phyloP scores from a whole-genome alignment of 164 flowering plant genomes.

The Platanus orientalis region DNA sequence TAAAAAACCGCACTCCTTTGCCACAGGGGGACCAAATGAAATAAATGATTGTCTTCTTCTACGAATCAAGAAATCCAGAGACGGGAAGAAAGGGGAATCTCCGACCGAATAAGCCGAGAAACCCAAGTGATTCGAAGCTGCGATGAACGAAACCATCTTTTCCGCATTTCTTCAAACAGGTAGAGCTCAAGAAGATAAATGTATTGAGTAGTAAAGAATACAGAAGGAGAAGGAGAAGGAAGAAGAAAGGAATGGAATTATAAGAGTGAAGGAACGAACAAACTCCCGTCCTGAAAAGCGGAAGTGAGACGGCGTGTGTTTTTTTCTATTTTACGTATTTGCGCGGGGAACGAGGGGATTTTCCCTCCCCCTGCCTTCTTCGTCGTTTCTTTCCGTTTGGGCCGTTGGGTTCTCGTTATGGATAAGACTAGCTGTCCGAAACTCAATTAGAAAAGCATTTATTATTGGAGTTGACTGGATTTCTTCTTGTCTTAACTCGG shows the following conservation, averaged over 20 bases:
- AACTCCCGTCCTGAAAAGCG: background rate
- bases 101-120: background rate
- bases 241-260: background rate
- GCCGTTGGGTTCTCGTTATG: too few species aligned
- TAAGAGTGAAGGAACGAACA: constrained; percentile 7
- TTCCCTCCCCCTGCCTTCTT: too few species aligned
- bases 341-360: too few species aligned
- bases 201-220: too few species aligned
- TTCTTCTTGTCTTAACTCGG: too few species aligned
- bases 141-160: constrained; percentile 10
- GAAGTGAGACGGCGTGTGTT: too few species aligned
- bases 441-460: too few species aligned
- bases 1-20: background rate
- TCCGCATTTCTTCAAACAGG: constrained; percentile 10
- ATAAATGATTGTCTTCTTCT: background rate
- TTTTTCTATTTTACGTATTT: too few species aligned
- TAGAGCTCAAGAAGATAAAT: background rate
- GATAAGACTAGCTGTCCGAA: too few species aligned
- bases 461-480: too few species aligned
- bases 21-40: background rate
- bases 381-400: too few species aligned
- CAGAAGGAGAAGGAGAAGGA: background rate
- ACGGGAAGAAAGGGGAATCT: constrained; percentile 1
- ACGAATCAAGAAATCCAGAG: constrained; percentile 3
- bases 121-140: constrained; percentile 7